Evolutionary conservation across 2,329 filamentous ascomycete species (phyloP).

Genomic region (Botryosphaeria dothidea): DNA sequence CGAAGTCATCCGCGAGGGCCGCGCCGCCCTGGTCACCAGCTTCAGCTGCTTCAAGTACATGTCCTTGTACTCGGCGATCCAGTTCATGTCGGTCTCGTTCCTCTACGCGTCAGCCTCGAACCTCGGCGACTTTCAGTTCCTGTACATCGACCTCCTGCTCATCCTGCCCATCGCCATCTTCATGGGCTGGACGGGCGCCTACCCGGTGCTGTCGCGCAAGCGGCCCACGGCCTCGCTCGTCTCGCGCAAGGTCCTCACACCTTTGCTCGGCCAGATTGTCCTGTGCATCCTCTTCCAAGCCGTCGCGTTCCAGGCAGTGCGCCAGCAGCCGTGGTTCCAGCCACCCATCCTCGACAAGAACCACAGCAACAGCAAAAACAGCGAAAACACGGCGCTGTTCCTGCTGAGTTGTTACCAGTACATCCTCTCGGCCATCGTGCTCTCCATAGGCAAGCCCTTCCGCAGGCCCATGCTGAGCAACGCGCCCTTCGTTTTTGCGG

Average conservation of each 20-base stretch:
- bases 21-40: conserved; percentile 93
- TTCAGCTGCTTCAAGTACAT: conserved; percentile 99
- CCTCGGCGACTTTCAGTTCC: conserved; percentile 94
- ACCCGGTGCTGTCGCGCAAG: conserved; percentile 74
- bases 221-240: conserved; percentile 90
- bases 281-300: conserved; percentile 79
- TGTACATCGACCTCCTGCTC: conserved; percentile 90
- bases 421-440: conserved; percentile 82
- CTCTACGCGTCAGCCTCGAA: conserved; percentile 93
- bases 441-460: conserved; percentile 91
- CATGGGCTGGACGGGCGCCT: conserved; percentile 96
- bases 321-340: conserved; percentile 78
- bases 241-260: conserved; percentile 86
- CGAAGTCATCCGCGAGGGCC: conserved; percentile 87
- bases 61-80: conserved; percentile 98
- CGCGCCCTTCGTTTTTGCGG: conserved; percentile 52
- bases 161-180: conserved; percentile 97
- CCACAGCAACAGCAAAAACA: conserved; percentile 85
- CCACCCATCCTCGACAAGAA: conserved; percentile 76
- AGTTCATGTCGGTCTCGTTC: conserved; percentile 96
- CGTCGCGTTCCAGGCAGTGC: conserved; percentile 71
- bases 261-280: conserved; percentile 82
- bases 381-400: conserved; percentile 90
- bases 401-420: conserved; percentile 93
- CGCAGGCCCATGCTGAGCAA: conserved; percentile 78